phyloP scores from a whole-genome alignment of 108 stramenopile genomes.

The Nannochloropsis gaditana region DNA sequence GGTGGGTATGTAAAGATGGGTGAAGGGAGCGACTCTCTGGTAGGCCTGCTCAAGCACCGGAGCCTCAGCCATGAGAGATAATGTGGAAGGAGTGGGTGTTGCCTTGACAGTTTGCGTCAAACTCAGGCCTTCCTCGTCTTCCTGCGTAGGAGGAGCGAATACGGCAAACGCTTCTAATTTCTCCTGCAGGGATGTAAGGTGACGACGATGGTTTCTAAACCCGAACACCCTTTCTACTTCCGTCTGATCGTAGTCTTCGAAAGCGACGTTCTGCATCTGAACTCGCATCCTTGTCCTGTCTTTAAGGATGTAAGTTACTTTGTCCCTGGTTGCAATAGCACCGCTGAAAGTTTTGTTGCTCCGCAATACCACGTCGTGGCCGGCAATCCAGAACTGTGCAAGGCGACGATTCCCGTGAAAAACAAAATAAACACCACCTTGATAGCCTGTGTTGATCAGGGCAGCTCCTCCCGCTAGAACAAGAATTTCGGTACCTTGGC shows the following conservation, averaged over 20 bases:
- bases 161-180: not conserved
- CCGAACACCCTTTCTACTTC: not conserved
- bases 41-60: not conserved
- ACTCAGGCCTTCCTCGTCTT: not conserved
- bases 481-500: not conserved
- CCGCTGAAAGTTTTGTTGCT: not conserved
- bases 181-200: not conserved
- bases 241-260: not conserved
- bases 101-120: not conserved
- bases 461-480: constrained; percentile 1
- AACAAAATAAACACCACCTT: not conserved
- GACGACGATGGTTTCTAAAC: not conserved
- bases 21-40: too few species aligned
- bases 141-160: not conserved
- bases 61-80: not conserved
- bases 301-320: not conserved
- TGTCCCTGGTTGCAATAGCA: not conserved
- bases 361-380: not conserved
- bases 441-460: not conserved
- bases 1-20: not conserved
- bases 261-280: not conserved
- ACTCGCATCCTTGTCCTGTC: constrained; percentile 14
- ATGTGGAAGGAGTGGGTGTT: not conserved
- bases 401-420: not conserved
- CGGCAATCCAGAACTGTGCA: not conserved